These are phyloP conservation scores for Termitomyces eurrhizus DNA, from an alignment of 768 basidiomycete species.

Conservation along the genomic window DNA sequence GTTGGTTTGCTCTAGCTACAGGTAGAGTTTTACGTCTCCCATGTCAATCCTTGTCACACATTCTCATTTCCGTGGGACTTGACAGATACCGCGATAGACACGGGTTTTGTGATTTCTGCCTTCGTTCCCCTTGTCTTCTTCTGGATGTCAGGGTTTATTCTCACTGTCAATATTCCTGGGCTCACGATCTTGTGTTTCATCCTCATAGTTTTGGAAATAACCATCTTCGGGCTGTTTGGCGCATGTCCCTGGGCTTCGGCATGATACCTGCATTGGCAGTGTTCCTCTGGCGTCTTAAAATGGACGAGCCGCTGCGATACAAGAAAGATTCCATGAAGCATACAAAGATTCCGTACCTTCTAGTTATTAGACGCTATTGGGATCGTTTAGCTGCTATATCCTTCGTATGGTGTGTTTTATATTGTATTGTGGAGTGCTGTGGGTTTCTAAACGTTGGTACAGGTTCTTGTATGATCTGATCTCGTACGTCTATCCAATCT, in stretches of 20 bases:
- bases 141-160: constrained; percentile 66
- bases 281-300: constrained; percentile 79
- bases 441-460: neutral
- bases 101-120: constrained; percentile 71
- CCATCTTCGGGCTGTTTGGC: constrained; percentile 84
- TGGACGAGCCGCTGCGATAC: constrained; percentile 75
- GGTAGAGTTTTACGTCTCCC: constrained; percentile 41
- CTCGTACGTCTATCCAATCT: constrained; percentile 36
- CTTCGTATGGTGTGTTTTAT: constrained; percentile 55
- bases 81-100: constrained; percentile 77
- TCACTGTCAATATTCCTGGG: neutral
- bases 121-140: constrained; percentile 82
- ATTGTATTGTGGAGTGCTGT: neutral
- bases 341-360: constrained; percentile 65
- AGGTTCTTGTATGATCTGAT: constrained; percentile 83
- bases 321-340: constrained; percentile 77
- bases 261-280: constrained; percentile 73
- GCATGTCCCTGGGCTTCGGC: constrained; percentile 80
- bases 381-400: constrained; percentile 65
- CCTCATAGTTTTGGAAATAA: constrained; percentile 60
- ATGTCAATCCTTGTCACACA: neutral
- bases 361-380: constrained; percentile 81
- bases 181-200: neutral
- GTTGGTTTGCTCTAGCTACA: constrained; percentile 84
- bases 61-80: neutral